These are phyloP conservation scores for Aureobasidium zeae DNA, from an alignment of 2,329 filamentous ascomycete species.

Conservation along the genomic window DNA sequence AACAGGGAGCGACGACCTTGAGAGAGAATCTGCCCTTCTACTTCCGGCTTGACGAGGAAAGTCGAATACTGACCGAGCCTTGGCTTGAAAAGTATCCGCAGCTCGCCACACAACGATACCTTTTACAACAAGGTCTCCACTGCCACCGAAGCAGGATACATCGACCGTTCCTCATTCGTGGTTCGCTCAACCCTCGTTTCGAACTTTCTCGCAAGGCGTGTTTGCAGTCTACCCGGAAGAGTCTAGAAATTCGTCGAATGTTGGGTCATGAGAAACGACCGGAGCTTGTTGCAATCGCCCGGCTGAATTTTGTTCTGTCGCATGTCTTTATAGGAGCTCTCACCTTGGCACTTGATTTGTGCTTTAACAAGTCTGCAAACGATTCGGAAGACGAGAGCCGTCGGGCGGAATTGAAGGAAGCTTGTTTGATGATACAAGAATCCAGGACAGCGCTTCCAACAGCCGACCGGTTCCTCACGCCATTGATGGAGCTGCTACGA, in stretches of 20 bases:
- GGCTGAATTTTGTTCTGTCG: conserved; percentile 17
- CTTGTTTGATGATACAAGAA: conserved; percentile 22
- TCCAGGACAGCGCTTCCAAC: conserved; percentile 17
- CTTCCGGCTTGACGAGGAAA: conserved; percentile 14
- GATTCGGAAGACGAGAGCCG: conserved; percentile 12
- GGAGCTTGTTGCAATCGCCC: not conserved
- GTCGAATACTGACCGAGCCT: not conserved
- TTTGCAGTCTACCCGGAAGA: conserved; percentile 21
- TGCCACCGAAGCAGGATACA: conserved; percentile 24
- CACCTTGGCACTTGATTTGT: conserved; percentile 25
- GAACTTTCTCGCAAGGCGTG: conserved; percentile 19
- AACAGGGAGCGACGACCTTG: conserved; percentile 19
- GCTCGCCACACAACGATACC: conserved; percentile 12
- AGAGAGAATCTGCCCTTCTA: conserved; percentile 19
- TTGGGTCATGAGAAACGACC: conserved; percentile 3
- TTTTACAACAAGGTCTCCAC: conserved; percentile 21
- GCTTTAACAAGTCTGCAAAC: conserved; percentile 19
- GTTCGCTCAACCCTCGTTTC: conserved; percentile 18
- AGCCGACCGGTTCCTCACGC: conserved; percentile 20
- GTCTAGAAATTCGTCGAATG: conserved; percentile 16
- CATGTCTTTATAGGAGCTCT: conserved; percentile 24
- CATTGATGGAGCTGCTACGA: conserved; percentile 20
- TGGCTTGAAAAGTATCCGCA: conserved; percentile 2
- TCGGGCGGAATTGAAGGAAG: conserved; percentile 19
- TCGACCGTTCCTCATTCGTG: conserved; percentile 24